Conservation (phyloP, 2,329 filamentous ascomycete species). For the Erysiphe pulchra region DNA sequence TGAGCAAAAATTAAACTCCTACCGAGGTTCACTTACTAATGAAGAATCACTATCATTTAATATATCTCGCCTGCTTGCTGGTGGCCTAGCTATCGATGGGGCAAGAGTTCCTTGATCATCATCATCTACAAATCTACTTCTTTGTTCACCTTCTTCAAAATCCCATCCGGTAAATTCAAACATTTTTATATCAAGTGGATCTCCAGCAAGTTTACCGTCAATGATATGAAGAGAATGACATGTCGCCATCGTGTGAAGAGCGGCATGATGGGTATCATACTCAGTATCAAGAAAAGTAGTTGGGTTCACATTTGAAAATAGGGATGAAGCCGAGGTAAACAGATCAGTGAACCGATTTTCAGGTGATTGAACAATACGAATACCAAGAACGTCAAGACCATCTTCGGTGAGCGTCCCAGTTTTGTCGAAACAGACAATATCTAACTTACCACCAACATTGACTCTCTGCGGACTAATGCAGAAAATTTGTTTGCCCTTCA, state of each 20-base stretch:
- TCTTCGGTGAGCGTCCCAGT: conserved; percentile 96
- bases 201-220: conserved; percentile 71
- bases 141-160: conserved; percentile 67
- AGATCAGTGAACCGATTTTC: conserved; percentile 47
- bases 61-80: conserved; percentile 31
- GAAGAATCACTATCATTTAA: conserved; percentile 22
- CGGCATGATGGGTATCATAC: conserved; percentile 36
- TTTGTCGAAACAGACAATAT: conserved; percentile 95
- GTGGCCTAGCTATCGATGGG: conserved; percentile 73
- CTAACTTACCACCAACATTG: conserved; percentile 86
- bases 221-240: conserved; percentile 78
- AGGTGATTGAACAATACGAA: conserved; percentile 46
- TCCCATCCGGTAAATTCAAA: conserved; percentile 89
- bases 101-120: conserved; percentile 53
- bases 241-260: conserved; percentile 86
- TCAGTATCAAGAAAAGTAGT: conserved; percentile 33
- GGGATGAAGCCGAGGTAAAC: conserved; percentile 33
- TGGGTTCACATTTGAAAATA: conserved; percentile 26
- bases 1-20: conserved; percentile 1
- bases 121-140: conserved; percentile 34
- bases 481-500: conserved; percentile 80
- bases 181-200: conserved; percentile 94
- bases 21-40: neutral
- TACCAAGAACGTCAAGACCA: conserved; percentile 75
- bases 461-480: conserved; percentile 95